Base-by-base conservation (phyloP, 2,329 filamentous ascomycete genomes). In the Eurotiales sp. region DNA sequence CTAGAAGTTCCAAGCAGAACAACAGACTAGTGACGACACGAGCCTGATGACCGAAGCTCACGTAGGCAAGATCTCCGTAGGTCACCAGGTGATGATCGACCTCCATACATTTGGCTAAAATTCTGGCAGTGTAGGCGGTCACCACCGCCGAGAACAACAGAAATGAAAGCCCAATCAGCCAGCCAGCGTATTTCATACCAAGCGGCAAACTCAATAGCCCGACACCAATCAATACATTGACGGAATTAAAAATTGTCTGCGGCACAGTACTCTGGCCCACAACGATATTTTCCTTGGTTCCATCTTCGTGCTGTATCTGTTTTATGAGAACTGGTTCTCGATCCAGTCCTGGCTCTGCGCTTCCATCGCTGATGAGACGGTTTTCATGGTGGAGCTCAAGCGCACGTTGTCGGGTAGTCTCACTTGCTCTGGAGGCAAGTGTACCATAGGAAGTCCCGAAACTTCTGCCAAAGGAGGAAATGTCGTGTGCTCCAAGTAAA, bases 201-300 rank as follows among this genome's bases (percentile, higher is more conserved):
- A 97, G 79, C 5, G 92, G 93, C 49, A 99, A 75, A 68, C 89
- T 95, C 46, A 99, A 78, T 25, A 99, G 74, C 1, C 92, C 92
- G 25, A 99, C 86, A 14, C 91, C 91, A 55, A 96, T 92, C 53
- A 96, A 75, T 46, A 95, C 89, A 59, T 96, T 96, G 66, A 92
- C 92, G 3, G 90, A 95, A 71, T 99, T 99, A 77, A 97, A 95
- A 56, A 96, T 81, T 6, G 92, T 97, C 73, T 97, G 92, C 0
- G 90, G 90, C 14, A 97, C 77, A 1, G 92, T 99, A n/a, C 90
- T 95, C 72, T 95, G 90, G 34, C 92, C 92, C 55, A 95, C 87
- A 2, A 96, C 85, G 2, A 92, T 81, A 59, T 92, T 81, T 51
- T 96, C 83, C 43, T 92, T 81, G 63, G 86, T 90, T 37, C 93